phyloP scores from a whole-genome alignment of 148 eudicot species.

The Chenopodium formosanum region DNA sequence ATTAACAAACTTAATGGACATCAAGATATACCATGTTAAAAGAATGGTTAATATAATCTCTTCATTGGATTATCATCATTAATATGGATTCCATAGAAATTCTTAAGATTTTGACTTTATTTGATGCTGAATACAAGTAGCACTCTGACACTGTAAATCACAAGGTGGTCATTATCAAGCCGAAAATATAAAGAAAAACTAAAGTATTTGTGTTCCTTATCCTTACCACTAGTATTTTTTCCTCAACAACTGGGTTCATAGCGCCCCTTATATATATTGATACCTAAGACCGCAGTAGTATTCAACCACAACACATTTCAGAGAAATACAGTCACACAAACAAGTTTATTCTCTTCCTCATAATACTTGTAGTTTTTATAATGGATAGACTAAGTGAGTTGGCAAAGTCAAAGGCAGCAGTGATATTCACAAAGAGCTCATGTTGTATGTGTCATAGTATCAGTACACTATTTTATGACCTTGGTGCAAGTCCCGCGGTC shows the following conservation, averaged over 20 bases:
- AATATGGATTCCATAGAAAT: conserved; percentile 8
- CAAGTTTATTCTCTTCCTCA: neutral
- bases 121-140: conserved; percentile 24
- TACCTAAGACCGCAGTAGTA: neutral
- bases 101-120: neutral
- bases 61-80: neutral
- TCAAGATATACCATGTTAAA: conserved; percentile 13
- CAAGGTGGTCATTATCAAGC: conserved; percentile 17
- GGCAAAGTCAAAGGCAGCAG: conserved; percentile 36
- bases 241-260: conserved; percentile 2
- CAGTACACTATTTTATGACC: conserved; percentile 31
- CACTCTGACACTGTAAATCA: neutral
- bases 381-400: conserved; percentile 37
- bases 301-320: conserved; percentile 18
- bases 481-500: conserved; percentile 43
- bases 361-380: neutral
- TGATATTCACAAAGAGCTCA: conserved; percentile 40
- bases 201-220: conserved; percentile 28
- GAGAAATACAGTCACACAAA: neutral
- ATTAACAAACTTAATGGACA: conserved; percentile 6
- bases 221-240: conserved; percentile 15
- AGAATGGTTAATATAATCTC: conserved; percentile 8
- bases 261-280: conserved; percentile 20
- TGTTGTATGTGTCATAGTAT: conserved; percentile 43
- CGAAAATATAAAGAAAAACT: conserved; percentile 5